phyloP scores from a whole-genome alignment of 2,329 filamentous ascomycete species.

The Lachnellula arida region DNA sequence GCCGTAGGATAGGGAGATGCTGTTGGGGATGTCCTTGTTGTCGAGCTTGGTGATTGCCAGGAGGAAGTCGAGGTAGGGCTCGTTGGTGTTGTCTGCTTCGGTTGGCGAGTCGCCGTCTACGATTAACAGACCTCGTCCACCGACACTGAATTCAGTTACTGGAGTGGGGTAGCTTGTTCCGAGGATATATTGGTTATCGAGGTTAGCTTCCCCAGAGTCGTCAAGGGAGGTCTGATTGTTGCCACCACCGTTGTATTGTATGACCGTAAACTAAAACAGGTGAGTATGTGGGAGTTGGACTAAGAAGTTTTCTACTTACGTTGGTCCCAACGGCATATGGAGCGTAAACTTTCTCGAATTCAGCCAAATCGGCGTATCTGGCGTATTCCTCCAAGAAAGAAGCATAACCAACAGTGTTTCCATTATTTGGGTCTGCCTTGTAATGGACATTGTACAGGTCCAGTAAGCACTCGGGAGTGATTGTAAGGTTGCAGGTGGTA shows the following conservation, averaged over 20 bases:
- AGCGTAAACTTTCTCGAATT: slow-evolving; percentile 41
- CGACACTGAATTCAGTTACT: slow-evolving; percentile 36
- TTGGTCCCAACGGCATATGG: slow-evolving; percentile 39
- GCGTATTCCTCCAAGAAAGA: slow-evolving; percentile 18
- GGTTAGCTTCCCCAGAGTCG: slow-evolving; percentile 45
- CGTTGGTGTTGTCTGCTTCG: slow-evolving; percentile 49
- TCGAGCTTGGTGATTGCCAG: slow-evolving; percentile 49
- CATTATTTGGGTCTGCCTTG: slow-evolving; percentile 11
- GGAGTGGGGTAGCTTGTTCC: slow-evolving; percentile 47
- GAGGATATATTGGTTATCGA: slow-evolving; percentile 50
- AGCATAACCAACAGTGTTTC: slow-evolving; percentile 16
- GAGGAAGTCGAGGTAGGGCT: slow-evolving; percentile 58
- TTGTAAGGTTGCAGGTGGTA: slow-evolving; percentile 26
- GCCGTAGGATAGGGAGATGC: slow-evolving; percentile 54
- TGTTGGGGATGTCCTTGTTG: slow-evolving; percentile 47
- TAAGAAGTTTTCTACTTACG: slow-evolving; percentile 5
- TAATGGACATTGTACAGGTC: slow-evolving; percentile 29
- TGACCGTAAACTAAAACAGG: slow-evolving; percentile 32
- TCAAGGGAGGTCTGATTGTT: slow-evolving; percentile 34
- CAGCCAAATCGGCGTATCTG: slow-evolving; percentile 34
- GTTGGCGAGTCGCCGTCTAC: slow-evolving; percentile 40
- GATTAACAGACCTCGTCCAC: slow-evolving; percentile 47
- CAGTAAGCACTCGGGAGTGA: slow-evolving; percentile 30
- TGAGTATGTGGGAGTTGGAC: background rate
- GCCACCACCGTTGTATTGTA: slow-evolving; percentile 13